Percentiles rank a stretch among this genome's conserved stretches.
These are phyloP conservation scores for Trichoderma guizhouense DNA, from an alignment of 2,329 filamentous ascomycete genomes.

Conservation along the genomic window DNA sequence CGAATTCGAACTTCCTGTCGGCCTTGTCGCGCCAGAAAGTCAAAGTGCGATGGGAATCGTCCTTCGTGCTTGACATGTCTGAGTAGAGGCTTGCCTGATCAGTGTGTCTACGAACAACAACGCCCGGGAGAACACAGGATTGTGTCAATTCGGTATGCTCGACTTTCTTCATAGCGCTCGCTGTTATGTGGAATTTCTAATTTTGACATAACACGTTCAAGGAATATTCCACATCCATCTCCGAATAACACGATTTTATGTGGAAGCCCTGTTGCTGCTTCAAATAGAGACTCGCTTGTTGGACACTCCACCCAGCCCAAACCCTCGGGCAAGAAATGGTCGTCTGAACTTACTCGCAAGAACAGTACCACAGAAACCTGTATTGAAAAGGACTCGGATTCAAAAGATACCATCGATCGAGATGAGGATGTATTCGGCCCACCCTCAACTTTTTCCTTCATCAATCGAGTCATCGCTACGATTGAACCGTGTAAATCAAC, in stretches of 20 bases:
- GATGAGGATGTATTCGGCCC: neutral
- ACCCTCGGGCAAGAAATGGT: neutral
- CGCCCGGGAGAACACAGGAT: neutral
- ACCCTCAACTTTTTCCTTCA: slow-evolving; percentile 7
- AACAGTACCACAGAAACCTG: neutral
- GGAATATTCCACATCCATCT: neutral
- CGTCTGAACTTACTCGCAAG: neutral
- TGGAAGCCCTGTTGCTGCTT: neutral
- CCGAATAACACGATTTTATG: neutral
- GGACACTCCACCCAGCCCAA: neutral
- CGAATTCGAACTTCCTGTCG: neutral
- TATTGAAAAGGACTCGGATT: neutral
- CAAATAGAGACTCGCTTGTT: neutral
- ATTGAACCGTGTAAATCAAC: neutral
- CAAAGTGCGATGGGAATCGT: slow-evolving; percentile 6
- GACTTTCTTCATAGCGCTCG: neutral
- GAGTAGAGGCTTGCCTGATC: neutral
- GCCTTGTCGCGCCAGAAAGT: slow-evolving; percentile 1
- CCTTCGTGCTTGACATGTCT: slow-evolving; percentile 5
- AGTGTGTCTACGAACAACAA: neutral
- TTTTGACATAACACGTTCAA: neutral
- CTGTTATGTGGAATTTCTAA: neutral
- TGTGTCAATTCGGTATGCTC: neutral
- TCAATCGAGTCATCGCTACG: slow-evolving; percentile 1
- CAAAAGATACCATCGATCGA: neutral